Percentiles rank a stretch among this genome's conserved stretches.
These are phyloP conservation scores for Penicillium italicum DNA, from an alignment of 2,329 filamentous ascomycete species.

Conservation along the genomic window DNA sequence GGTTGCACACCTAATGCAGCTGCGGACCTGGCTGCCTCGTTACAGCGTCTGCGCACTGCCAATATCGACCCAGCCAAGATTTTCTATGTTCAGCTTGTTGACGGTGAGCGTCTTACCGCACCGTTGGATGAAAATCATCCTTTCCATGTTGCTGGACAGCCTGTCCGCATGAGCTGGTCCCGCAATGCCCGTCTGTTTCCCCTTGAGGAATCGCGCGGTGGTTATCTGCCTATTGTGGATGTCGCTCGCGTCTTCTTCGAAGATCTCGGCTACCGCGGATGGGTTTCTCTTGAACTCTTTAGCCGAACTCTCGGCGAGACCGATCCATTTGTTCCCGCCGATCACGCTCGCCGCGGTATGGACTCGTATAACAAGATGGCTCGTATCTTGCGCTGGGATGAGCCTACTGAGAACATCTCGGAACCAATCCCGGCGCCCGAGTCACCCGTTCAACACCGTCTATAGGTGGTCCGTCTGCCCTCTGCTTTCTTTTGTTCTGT, in stretches of 20 bases:
- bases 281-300: slow-evolving; percentile 26
- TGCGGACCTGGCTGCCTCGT: slow-evolving; percentile 53
- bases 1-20: slow-evolving; percentile 52
- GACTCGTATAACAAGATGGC: slow-evolving; percentile 25
- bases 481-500: background rate
- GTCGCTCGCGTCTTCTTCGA: slow-evolving; percentile 45
- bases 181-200: slow-evolving; percentile 69
- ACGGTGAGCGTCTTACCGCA: slow-evolving; percentile 59
- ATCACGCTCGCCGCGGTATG: slow-evolving; percentile 25
- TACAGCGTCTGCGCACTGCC: slow-evolving; percentile 52
- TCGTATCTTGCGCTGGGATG: slow-evolving; percentile 18
- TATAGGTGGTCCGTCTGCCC: slow-evolving; percentile 2
- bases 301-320: slow-evolving; percentile 24
- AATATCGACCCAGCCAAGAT: slow-evolving; percentile 60
- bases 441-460: slow-evolving; percentile 21
- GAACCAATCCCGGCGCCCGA: slow-evolving; percentile 2
- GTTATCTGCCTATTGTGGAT: slow-evolving; percentile 62
- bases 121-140: slow-evolving; percentile 50
- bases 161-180: slow-evolving; percentile 70
- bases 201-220: slow-evolving; percentile 58
- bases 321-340: slow-evolving; percentile 22
- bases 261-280: slow-evolving; percentile 24
- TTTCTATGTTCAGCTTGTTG: slow-evolving; percentile 72
- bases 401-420: background rate
- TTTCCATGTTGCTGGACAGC: slow-evolving; percentile 56